Percentiles rank a stretch among this genome's conserved stretches.
phyloP scores from a whole-genome alignment of 495 filamentous ascomycete species.

The Neurospora intermedia region DNA sequence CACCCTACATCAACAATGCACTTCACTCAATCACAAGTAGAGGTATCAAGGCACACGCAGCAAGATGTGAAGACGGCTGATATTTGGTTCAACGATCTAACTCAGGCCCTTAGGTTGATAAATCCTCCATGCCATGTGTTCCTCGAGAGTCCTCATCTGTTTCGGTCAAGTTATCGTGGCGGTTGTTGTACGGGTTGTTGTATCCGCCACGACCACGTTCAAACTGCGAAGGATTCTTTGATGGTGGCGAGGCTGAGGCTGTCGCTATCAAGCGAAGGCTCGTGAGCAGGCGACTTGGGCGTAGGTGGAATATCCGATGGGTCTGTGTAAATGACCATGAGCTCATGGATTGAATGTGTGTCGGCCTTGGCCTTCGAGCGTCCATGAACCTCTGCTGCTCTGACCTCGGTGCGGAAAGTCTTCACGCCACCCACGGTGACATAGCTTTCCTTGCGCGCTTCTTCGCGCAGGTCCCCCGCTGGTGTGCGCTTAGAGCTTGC shows the following conservation, averaged over 20 bases:
- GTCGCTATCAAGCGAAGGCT: constrained; percentile 1
- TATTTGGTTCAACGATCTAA: background rate
- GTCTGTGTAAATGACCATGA: constrained; percentile 74
- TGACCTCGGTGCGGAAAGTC: constrained; percentile 37
- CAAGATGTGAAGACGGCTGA: background rate
- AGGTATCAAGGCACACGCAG: background rate
- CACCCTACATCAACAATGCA: background rate
- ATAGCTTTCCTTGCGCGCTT: constrained; percentile 45
- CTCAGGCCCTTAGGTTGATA: background rate
- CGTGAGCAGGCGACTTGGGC: constrained; percentile 56
- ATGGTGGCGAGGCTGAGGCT: background rate
- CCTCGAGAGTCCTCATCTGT: background rate
- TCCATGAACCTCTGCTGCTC: constrained; percentile 57
- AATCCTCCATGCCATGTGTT: background rate
- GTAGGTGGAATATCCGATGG: constrained; percentile 63
- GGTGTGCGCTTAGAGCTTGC: background rate
- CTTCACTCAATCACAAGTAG: background rate
- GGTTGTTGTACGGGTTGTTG: background rate
- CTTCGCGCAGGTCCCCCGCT: constrained; percentile 1
- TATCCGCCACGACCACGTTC: background rate
- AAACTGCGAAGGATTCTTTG: background rate
- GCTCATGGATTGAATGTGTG: constrained; percentile 27
- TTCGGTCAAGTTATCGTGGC: background rate
- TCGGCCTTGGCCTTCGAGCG: constrained; percentile 46
- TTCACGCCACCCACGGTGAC: constrained; percentile 53